A percentile compares a stretch with the other conserved stretches of the same genome.
phyloP scores from a whole-genome alignment of 345 rosid species.

The Corchorus olitorius region DNA sequence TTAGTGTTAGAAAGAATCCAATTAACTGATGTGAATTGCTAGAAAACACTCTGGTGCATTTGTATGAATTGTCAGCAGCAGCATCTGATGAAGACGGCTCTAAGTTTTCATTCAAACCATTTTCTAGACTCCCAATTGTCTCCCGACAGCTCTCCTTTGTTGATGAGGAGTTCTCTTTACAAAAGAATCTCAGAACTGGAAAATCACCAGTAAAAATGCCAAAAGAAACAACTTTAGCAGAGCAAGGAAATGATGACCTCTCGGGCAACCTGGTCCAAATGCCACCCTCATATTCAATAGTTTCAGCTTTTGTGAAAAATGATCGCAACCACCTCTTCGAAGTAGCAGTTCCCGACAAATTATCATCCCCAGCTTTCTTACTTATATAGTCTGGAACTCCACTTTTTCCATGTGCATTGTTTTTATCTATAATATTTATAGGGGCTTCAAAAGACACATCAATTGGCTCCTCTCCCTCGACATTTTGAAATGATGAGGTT shows the following conservation, averaged over 20 bases:
- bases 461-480: slow-evolving; percentile 26
- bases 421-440: slow-evolving; percentile 28
- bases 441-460: slow-evolving; percentile 33
- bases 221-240: slow-evolving; percentile 87
- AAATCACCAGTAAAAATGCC: slow-evolving; percentile 52
- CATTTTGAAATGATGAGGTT: slow-evolving; percentile 26
- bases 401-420: slow-evolving; percentile 22
- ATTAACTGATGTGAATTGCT: slow-evolving; percentile 67
- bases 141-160: slow-evolving; percentile 31
- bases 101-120: slow-evolving; percentile 32
- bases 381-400: slow-evolving; percentile 23
- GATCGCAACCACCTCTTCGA: slow-evolving; percentile 83
- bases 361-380: slow-evolving; percentile 32
- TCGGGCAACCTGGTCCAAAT: slow-evolving; percentile 70
- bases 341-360: slow-evolving; percentile 35
- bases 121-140: slow-evolving; percentile 32
- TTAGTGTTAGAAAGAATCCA: slow-evolving; percentile 70
- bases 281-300: slow-evolving; percentile 56
- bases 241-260: slow-evolving; percentile 63
- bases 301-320: slow-evolving; percentile 62
- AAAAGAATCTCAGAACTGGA: slow-evolving; percentile 43
- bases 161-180: slow-evolving; percentile 31
- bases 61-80: slow-evolving; percentile 40
- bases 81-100: slow-evolving; percentile 37
- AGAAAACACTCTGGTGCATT: slow-evolving; percentile 77